phyloP scores from a whole-genome alignment of 169 alveolate species.

The Plasmodium knowlesi region DNA sequence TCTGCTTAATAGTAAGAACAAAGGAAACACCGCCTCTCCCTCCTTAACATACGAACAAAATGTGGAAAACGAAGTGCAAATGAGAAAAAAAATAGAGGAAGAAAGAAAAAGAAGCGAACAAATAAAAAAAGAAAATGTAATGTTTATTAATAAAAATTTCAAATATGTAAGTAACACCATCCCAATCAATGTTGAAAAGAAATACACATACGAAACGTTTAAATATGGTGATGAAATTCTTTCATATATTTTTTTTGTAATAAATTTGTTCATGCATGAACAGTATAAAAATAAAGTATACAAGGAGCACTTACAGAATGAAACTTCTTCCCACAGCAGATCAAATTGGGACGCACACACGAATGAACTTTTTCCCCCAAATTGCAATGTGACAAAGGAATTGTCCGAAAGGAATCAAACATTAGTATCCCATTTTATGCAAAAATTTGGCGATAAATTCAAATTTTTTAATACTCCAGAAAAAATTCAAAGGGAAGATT shows the following conservation, averaged over 20 bases:
- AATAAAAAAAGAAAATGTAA: slow-evolving; percentile 34
- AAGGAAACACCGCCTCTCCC: neutral
- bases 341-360: neutral
- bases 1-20: neutral
- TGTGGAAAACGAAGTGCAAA: slow-evolving; percentile 41
- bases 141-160: slow-evolving; percentile 30
- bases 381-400: neutral
- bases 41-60: neutral
- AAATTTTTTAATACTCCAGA: slow-evolving; percentile 53
- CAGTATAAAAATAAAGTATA: slow-evolving; percentile 60
- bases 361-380: neutral
- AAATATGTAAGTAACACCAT: slow-evolving; percentile 48
- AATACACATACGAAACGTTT: slow-evolving; percentile 48
- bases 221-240: slow-evolving; percentile 52
- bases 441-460: slow-evolving; percentile 68
- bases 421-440: slow-evolving; percentile 20
- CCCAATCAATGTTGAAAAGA: slow-evolving; percentile 71
- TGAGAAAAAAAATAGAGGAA: slow-evolving; percentile 48
- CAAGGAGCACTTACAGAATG: slow-evolving; percentile 21
- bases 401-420: slow-evolving; percentile 29
- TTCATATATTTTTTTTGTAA: slow-evolving; percentile 42
- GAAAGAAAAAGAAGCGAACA: slow-evolving; percentile 39
- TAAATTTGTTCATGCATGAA: slow-evolving; percentile 69
- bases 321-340: neutral
- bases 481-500: slow-evolving; percentile 71